Evolutionary conservation across 1,284 basidiomycete species (phyloP), one percentile per base, ranked within the genome.

Genomic region (Rhodofomes roseus): DNA sequence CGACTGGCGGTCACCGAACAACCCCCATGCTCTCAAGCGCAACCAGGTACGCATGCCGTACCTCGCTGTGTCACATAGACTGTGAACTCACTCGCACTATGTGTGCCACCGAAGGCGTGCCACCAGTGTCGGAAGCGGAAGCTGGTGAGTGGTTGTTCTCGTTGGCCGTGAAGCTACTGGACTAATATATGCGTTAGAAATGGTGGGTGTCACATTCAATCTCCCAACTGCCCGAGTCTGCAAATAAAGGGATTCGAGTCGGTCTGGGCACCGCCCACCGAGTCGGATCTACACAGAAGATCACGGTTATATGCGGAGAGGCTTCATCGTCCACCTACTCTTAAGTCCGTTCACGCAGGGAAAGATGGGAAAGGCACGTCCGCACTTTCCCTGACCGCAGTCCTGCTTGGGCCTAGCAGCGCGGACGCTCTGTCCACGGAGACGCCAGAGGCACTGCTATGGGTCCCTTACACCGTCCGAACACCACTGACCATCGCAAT

Each of bases 41-140:
- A 68, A 68, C 51, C 67, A 68, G 60, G 67, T 65, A 62, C 23
- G 37, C 46, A 14, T n/a, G 22, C 25, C 6, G 25, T 9, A 8
- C 29, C 51, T 20, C 29, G 23, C 34, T 18, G 27, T 20, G 44
- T 43, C 37, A 39, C 7, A 12, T 16, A 27, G 18, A 6, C 25
- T 48, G 9, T 16, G 18, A 29, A 6, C 25, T 48, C 14, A 48
- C 16, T 20, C 27, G 9, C 23, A 25, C 4, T 9, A 8, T 1
- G 4, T 23, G 3, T 2, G 11, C 12, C 22, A 12, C 18, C 4
- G 25, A 31, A 76, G 73, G 74, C 76, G 4, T 74, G 72, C 61
- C 77, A 76, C 62, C 76, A 90, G 76, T 90, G 88, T 69, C 85
- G 89, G 43, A 78, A 82, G 63, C 80, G 89, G 60, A 90, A 90